A percentile compares a stretch with the other conserved stretches of the same genome.
phyloP scores from a whole-genome alignment of 371 early-diverging fungal genomes.

The Mycotypha africana region DNA sequence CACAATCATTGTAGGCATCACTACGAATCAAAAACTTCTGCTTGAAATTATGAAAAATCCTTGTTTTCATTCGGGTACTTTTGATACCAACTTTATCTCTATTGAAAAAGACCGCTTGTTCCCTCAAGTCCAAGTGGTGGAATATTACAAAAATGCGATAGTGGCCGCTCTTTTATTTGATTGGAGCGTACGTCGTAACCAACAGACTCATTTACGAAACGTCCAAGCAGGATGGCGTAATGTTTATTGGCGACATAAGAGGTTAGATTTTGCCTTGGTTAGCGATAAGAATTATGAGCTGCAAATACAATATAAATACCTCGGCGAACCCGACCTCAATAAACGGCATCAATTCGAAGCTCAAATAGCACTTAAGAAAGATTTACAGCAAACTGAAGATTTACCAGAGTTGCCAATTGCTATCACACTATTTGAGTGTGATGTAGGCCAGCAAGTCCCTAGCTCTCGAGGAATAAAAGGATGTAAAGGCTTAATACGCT shows the following conservation, averaged over 20 bases:
- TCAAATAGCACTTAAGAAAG: slow-evolving; percentile 23
- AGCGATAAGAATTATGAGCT: slow-evolving; percentile 26
- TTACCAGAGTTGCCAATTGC: slow-evolving; percentile 7
- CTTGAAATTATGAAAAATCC: slow-evolving; percentile 47
- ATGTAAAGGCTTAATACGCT: slow-evolving; percentile 37
- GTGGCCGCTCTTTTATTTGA: slow-evolving; percentile 48
- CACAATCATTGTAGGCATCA: slow-evolving; percentile 56
- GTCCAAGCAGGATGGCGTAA: slow-evolving; percentile 56
- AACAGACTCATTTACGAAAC: slow-evolving; percentile 44
- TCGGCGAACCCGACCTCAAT: slow-evolving; percentile 26
- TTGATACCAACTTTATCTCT: slow-evolving; percentile 58
- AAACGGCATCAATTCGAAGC: slow-evolving; percentile 36
- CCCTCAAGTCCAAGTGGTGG: slow-evolving; percentile 6
- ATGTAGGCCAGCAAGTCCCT: slow-evolving; percentile 19
- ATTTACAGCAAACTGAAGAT: slow-evolving; percentile 5
- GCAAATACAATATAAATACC: slow-evolving; percentile 41
- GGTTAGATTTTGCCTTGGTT: slow-evolving; percentile 27
- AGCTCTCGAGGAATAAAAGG: slow-evolving; percentile 28
- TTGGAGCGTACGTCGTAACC: slow-evolving; percentile 45
- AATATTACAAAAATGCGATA: slow-evolving; percentile 18
- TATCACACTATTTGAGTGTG: slow-evolving; percentile 17
- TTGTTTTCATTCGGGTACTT: slow-evolving; percentile 53
- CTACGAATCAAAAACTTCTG: slow-evolving; percentile 66
- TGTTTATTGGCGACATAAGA: slow-evolving; percentile 44
- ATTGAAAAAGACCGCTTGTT: slow-evolving; percentile 29